Percentiles rank a stretch among this genome's conserved stretches.
Conservation (phyloP, 2,329 filamentous ascomycete species). For the Hypoxylon sp. region DNA sequence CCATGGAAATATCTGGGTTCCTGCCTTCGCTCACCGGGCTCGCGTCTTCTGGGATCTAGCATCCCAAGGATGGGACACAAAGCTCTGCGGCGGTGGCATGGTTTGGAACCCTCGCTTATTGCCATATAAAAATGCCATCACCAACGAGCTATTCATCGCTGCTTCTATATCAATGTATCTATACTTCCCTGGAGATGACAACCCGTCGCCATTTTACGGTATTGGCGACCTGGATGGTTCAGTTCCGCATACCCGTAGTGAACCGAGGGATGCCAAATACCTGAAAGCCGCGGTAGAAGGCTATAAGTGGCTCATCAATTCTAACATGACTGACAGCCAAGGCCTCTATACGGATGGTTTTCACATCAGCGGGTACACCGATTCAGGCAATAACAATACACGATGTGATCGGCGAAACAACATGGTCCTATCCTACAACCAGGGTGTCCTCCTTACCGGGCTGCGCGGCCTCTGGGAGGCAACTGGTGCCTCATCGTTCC, state of each 20-base stretch:
- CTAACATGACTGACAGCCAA: conserved; percentile 82
- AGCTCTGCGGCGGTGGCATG: conserved; percentile 88
- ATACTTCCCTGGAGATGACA: conserved; percentile 84
- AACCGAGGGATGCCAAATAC: conserved; percentile 70
- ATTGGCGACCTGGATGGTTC: conserved; percentile 43
- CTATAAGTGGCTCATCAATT: conserved; percentile 82
- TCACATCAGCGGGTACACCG: conserved; percentile 78
- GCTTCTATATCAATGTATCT: conserved; percentile 91
- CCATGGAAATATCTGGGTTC: conserved; percentile 82
- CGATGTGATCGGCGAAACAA: conserved; percentile 85
- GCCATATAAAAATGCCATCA: conserved; percentile 97
- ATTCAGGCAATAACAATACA: conserved; percentile 72
- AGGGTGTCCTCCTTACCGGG: conserved; percentile 88
- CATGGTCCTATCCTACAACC: conserved; percentile 96
- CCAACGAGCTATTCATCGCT: conserved; percentile 89
- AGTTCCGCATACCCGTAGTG: conserved; percentile 53
- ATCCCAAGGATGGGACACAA: conserved; percentile 82
- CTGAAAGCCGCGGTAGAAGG: conserved; percentile 79
- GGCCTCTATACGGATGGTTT: conserved; percentile 90
- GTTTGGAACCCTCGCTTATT: conserved; percentile 84
- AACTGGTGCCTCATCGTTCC: conserved; percentile 77
- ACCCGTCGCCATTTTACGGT: conserved; percentile 73
- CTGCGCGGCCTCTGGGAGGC: conserved; percentile 83
- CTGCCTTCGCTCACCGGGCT: conserved; percentile 84
- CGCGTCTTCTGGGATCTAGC: conserved; percentile 88